Percentiles rank a stretch among this genome's conserved stretches.
Conservation (phyloP, 192 early-diverging fungal genomes). For the Backusella westeae region DNA sequence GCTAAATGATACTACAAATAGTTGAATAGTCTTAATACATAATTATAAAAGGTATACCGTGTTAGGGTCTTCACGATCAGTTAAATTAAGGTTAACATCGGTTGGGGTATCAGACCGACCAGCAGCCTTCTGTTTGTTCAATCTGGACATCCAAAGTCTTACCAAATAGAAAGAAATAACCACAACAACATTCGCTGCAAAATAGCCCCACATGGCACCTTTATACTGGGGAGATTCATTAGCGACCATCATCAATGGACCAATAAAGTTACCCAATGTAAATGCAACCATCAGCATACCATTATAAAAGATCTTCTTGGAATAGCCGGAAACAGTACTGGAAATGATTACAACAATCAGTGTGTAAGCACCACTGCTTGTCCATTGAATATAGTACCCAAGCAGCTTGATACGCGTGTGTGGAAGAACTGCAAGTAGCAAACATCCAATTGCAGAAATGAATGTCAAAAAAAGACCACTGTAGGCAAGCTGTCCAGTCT, state of each 20-base stretch:
- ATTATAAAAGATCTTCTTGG: constrained; percentile 19
- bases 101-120: neutral
- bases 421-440: constrained; percentile 12
- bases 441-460: neutral
- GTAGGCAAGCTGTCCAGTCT: neutral
- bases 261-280: constrained; percentile 5
- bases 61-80: neutral
- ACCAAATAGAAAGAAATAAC: neutral
- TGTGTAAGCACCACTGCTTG: constrained; percentile 2
- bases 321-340: constrained; percentile 14
- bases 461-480: neutral
- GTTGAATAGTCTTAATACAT: neutral
- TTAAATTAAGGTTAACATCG: neutral
- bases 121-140: neutral
- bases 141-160: neutral
- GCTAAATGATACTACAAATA: neutral
- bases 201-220: neutral
- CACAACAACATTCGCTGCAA: constrained; percentile 1
- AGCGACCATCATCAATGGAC: neutral
- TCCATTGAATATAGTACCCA: neutral
- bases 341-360: neutral
- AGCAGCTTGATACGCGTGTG: neutral
- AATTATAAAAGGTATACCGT: constrained; percentile 6
- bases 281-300: neutral
- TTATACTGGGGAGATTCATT: neutral